Conservation (phyloP, 495 filamentous ascomycete genomes). For the Talaromyces adpressus region DNA sequence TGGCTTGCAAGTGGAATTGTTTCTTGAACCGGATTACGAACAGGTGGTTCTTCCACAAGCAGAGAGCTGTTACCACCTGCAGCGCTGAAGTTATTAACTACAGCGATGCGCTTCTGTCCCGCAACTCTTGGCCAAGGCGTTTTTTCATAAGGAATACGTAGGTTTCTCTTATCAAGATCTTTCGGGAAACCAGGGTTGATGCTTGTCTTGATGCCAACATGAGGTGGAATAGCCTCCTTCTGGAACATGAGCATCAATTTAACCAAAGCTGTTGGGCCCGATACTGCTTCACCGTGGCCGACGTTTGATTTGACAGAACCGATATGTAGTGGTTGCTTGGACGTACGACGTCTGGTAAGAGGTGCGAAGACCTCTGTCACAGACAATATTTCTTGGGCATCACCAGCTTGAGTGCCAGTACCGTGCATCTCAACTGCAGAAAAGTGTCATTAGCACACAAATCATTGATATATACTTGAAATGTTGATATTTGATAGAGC, state of each 20-base stretch:
- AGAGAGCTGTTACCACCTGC: slow-evolving; percentile 28
- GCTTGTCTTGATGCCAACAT: slow-evolving; percentile 35
- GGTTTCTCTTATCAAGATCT: slow-evolving; percentile 19
- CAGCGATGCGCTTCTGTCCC: slow-evolving; percentile 14
- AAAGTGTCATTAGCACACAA: too few species aligned
- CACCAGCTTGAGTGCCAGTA: slow-evolving; percentile 39
- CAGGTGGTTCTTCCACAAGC: slow-evolving; percentile 28
- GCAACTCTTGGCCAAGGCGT: slow-evolving; percentile 15
- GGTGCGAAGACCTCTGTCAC: slow-evolving; percentile 23
- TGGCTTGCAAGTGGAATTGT: slow-evolving; percentile 21
- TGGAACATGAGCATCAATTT: slow-evolving; percentile 29
- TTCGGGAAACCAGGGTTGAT: slow-evolving; percentile 27
- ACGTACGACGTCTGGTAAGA: slow-evolving; percentile 2
- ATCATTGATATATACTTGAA: too few species aligned
- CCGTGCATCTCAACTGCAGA: slow-evolving; percentile 34
- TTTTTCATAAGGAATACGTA: slow-evolving; percentile 25
- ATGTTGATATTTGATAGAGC: slow-evolving; percentile 31
- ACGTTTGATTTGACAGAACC: slow-evolving; percentile 33
- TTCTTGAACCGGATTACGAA: not conserved
- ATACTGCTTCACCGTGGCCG: slow-evolving; percentile 32
- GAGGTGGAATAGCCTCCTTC: slow-evolving; percentile 28
- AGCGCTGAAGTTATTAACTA: slow-evolving; percentile 28
- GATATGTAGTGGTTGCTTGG: slow-evolving; percentile 15
- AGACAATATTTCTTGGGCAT: slow-evolving; percentile 23
- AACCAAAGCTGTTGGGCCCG: slow-evolving; percentile 24